These are phyloP conservation scores for Anethum foeniculum DNA, from an alignment of 140 eudicot species.

Conservation along the genomic window DNA sequence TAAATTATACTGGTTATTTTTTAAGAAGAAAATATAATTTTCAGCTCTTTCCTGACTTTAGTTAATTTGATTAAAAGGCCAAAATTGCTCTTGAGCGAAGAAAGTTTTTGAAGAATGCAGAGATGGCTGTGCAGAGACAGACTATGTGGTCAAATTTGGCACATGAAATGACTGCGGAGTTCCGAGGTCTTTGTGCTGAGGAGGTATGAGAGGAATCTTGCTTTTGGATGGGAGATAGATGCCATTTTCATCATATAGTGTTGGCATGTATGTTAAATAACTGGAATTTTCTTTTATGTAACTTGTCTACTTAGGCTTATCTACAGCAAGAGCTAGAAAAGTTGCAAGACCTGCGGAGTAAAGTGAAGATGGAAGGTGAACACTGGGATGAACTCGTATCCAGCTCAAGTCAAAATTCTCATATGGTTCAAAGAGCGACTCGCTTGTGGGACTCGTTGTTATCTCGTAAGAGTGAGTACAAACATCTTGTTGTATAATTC, in stretches of 20 bases:
- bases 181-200: constrained; percentile 99
- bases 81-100: constrained; percentile 94
- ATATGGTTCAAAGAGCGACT: constrained; percentile 88
- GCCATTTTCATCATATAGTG: neutral
- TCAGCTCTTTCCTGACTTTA: constrained; percentile 4
- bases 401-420: constrained; percentile 93
- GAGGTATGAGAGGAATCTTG: constrained; percentile 47
- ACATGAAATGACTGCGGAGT: constrained; percentile 98
- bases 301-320: constrained; percentile 63
- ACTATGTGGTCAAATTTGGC: constrained; percentile 97
- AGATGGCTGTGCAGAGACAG: constrained; percentile 95
- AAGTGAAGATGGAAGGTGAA: constrained; percentile 97
- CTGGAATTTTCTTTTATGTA: constrained; percentile 13
- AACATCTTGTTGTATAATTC: constrained; percentile 2
- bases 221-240: constrained; percentile 12
- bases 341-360: constrained; percentile 79
- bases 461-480: constrained; percentile 78
- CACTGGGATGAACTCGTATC: constrained; percentile 98
- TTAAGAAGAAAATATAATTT: neutral
- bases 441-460: constrained; percentile 92
- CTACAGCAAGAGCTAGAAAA: constrained; percentile 98
- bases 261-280: neutral
- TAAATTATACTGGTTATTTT: neutral
- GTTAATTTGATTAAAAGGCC: constrained; percentile 46
- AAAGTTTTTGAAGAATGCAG: constrained; percentile 82